phyloP scores from a whole-genome alignment of 2,329 filamentous ascomycete species.

The Pseudocercospora macadamiae region DNA sequence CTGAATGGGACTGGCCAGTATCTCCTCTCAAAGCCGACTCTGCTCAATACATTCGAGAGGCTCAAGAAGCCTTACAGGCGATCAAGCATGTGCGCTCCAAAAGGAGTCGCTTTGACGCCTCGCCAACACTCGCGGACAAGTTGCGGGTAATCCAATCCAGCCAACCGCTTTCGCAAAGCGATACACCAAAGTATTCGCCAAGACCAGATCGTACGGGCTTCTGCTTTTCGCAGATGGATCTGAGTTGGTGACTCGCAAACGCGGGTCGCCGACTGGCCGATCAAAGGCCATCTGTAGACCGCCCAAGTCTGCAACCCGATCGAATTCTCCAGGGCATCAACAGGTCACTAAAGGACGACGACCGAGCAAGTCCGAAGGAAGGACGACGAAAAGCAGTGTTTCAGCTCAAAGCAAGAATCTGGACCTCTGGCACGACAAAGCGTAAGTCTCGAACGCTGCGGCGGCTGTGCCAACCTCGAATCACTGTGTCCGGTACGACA shows the following conservation, averaged over 20 bases:
- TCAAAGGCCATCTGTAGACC: background rate
- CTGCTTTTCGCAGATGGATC: background rate
- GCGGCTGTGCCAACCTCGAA: background rate
- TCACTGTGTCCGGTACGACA: background rate
- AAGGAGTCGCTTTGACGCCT: background rate
- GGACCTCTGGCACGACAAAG: background rate
- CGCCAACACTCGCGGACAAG: background rate
- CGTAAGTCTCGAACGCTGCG: constrained; percentile 1
- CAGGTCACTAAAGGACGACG: constrained; percentile 1
- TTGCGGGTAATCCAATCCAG: background rate
- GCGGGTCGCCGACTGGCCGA: background rate
- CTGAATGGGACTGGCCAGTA: constrained; percentile 3
- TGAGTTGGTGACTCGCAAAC: background rate
- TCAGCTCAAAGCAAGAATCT: too few relatives aligned
- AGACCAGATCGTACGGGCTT: constrained; percentile 1
- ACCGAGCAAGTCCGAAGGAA: background rate
- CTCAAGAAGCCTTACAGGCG: background rate
- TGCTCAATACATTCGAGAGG: background rate
- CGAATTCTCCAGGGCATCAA: constrained; percentile 6
- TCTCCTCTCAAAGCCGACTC: constrained; percentile 1
- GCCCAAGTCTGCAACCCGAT: background rate
- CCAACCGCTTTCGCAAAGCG: constrained; percentile 4
- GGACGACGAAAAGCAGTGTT: background rate
- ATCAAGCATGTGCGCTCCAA: background rate
- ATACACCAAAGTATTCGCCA: constrained; percentile 10